Base-by-base conservation (phyloP, 202 grass and related monocot species). In the Alloteropsis angusta region DNA sequence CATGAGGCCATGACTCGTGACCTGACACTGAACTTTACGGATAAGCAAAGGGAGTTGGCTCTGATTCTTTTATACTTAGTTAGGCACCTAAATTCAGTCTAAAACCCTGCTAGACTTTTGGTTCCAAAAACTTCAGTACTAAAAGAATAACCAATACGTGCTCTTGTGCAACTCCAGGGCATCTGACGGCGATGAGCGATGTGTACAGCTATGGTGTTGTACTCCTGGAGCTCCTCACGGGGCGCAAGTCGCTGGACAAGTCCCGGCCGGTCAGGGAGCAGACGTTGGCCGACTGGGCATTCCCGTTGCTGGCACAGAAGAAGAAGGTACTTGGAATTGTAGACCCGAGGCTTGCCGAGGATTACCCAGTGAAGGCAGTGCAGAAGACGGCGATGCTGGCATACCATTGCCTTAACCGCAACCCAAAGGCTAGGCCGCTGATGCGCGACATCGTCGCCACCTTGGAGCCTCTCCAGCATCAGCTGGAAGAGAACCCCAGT, bases 151-250 rank as follows among this genome's bases (percentile, higher is more conserved):
- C 21, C 30, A 57, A 12, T 47, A 1, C 21, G 10, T 18, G 23
- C 11, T 63, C 7, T 37, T 54, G 74, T 37, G 19, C 13, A n/a
- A 47, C 36, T 82, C 5, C 60, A 94, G 92, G 95, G 13, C 95
- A 98, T 88, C 60, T 98, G 45, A 98, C 89, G 0, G 87, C 89
- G 12, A 98, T 94, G 92, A 98, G 92, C 62, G 95, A 98, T 68
- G 95, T 98, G 26, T 98, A 98, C 65, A 98, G 89, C 87, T 93
- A 93, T 2, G 89, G 95, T 32, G 95, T 98, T 5, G 89, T 98
- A 37, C 74, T 98, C 21, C 81, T 98, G 11, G 92, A 98, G 88
- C 76, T 98, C 16, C 76, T 98, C 30, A 98, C 89, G 0, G 95
- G 92, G 9, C 80, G 86, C 13, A 94, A 83, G 80, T 90, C 92